A percentile compares a stretch with the other conserved stretches of the same genome.
Conservation (phyloP, 208 protist species). For the Tritrichomonas musculus region DNA sequence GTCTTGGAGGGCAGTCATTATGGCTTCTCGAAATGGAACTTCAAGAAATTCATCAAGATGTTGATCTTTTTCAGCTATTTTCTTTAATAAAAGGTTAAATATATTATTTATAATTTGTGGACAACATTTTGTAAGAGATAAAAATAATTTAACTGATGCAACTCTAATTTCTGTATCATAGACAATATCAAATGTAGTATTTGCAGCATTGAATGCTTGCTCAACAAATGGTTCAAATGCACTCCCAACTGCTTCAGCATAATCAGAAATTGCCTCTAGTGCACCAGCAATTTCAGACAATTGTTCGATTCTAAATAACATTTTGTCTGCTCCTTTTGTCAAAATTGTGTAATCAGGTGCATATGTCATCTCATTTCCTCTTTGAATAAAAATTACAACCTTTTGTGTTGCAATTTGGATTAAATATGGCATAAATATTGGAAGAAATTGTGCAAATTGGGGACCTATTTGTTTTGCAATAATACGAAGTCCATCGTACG, state of each 20-base stretch:
- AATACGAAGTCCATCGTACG: background rate
- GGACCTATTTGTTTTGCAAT: background rate
- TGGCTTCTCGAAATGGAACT: background rate
- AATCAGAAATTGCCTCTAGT: background rate
- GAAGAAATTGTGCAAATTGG: background rate
- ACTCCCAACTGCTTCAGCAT: background rate
- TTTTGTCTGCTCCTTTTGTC: background rate
- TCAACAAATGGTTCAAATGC: background rate
- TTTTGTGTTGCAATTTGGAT: background rate
- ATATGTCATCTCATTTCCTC: background rate
- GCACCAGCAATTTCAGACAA: background rate
- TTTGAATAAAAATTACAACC: background rate
- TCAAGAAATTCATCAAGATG: too few species aligned
- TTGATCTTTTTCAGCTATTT: background rate
- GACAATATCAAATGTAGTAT: background rate
- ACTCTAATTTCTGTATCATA: background rate
- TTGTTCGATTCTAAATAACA: background rate
- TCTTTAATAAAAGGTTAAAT: background rate
- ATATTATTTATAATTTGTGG: background rate
- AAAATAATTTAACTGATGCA: background rate
- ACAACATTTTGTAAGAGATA: background rate
- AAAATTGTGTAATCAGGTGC: background rate
- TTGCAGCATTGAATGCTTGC: background rate
- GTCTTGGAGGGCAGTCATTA: background rate
- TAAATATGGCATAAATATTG: background rate